phyloP scores from a whole-genome alignment of 257 asterid species.

The Asclepias syriaca region DNA sequence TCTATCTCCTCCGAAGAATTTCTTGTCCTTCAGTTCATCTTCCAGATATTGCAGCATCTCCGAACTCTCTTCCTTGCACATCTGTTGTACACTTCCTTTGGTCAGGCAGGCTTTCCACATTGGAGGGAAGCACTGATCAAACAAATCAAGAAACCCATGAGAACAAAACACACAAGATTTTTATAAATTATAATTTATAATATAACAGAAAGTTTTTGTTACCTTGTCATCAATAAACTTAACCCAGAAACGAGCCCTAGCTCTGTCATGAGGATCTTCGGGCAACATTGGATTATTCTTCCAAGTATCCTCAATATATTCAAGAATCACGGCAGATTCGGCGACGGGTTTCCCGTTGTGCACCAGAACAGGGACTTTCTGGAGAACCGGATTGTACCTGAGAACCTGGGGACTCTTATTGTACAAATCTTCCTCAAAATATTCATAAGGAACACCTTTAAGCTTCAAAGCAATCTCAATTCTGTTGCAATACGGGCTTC shows the following conservation, averaged over 20 bases:
- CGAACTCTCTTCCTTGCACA: slow-evolving; percentile 29
- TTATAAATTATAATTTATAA: too few species aligned
- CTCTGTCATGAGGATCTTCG: slow-evolving; percentile 53
- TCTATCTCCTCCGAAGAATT: slow-evolving; percentile 43
- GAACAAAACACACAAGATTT: background rate
- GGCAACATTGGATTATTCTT: slow-evolving; percentile 54
- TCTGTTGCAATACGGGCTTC: slow-evolving; percentile 54
- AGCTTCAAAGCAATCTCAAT: slow-evolving; percentile 50
- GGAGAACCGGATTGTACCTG: slow-evolving; percentile 51
- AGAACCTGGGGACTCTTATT: slow-evolving; percentile 47
- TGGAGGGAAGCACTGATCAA: slow-evolving; percentile 17
- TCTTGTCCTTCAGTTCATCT: slow-evolving; percentile 32
- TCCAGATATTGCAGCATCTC: slow-evolving; percentile 29
- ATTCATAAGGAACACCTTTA: slow-evolving; percentile 47
- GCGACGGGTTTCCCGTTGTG: slow-evolving; percentile 69
- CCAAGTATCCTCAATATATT: slow-evolving; percentile 73
- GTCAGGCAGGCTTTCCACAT: slow-evolving; percentile 24
- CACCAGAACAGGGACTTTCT: slow-evolving; percentile 57
- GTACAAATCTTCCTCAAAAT: slow-evolving; percentile 47
- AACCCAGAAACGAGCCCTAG: slow-evolving; percentile 68
- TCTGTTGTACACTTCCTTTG: slow-evolving; percentile 31
- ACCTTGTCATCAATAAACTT: slow-evolving; percentile 71
- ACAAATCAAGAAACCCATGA: too few species aligned
- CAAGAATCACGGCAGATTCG: slow-evolving; percentile 71
- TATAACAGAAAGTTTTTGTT: background rate